Conservation (phyloP, 371 early-diverging fungal species). For the Mortierella sp. region DNA sequence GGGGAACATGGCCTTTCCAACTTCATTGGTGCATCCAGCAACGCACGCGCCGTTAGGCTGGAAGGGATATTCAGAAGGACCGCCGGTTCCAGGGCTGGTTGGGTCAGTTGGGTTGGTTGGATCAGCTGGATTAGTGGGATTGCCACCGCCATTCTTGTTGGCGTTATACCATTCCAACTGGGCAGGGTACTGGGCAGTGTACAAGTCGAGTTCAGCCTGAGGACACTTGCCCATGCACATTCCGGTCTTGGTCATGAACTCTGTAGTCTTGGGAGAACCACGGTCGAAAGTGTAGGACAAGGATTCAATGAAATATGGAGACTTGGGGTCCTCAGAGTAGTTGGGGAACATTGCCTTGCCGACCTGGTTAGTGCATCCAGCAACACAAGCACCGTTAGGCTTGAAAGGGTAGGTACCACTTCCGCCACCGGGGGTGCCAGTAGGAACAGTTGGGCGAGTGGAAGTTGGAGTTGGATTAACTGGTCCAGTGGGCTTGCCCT, state of each 20-base stretch:
- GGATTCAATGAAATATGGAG: slow-evolving; percentile 61
- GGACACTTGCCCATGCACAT: slow-evolving; percentile 54
- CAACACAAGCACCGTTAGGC: slow-evolving; percentile 31
- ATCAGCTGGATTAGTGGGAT: background rate
- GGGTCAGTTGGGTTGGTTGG: background rate
- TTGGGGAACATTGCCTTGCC: slow-evolving; percentile 41
- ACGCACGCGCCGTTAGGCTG: slow-evolving; percentile 32
- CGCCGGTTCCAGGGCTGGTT: background rate
- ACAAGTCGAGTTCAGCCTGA: slow-evolving; percentile 40
- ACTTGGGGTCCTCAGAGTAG: slow-evolving; percentile 61
- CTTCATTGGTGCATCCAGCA: slow-evolving; percentile 30
- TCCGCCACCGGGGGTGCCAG: background rate
- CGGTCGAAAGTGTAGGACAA: slow-evolving; percentile 45
- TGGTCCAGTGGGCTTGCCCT: slow-evolving; percentile 20
- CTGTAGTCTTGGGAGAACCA: slow-evolving; percentile 42
- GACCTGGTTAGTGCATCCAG: slow-evolving; percentile 29
- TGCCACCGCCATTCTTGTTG: background rate
- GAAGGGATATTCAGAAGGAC: slow-evolving; percentile 22
- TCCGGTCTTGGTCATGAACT: slow-evolving; percentile 59
- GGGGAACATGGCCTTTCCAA: slow-evolving; percentile 44
- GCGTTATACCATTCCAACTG: slow-evolving; percentile 43
- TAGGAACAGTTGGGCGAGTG: background rate
- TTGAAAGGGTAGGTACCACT: slow-evolving; percentile 26
- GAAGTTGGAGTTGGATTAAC: slow-evolving; percentile 4
- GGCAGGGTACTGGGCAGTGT: slow-evolving; percentile 19